Conservation (phyloP, 2,329 filamentous ascomycete genomes). For the Lizonia empirigonia region DNA sequence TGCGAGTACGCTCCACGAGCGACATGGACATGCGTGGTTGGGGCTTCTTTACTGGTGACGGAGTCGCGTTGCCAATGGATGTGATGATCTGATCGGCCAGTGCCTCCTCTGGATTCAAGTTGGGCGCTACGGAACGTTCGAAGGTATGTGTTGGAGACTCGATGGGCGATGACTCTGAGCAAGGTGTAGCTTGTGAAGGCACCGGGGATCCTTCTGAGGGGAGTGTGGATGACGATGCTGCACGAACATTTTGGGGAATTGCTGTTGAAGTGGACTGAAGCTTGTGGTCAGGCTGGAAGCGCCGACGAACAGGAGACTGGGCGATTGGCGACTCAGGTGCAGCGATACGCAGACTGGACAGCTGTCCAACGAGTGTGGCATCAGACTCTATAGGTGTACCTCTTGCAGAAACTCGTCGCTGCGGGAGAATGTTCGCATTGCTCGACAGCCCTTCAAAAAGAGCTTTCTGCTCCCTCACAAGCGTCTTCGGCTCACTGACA, state of each 20-base stretch:
- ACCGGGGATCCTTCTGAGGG: conserved; percentile 19
- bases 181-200: conserved; percentile 1
- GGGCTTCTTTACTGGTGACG: conserved; percentile 49
- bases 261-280: conserved; percentile 10
- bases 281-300: neutral
- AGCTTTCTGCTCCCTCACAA: conserved; percentile 18
- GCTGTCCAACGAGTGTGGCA: conserved; percentile 30
- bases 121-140: conserved; percentile 22
- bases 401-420: conserved; percentile 5
- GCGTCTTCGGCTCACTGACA: conserved; percentile 8
- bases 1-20: conserved; percentile 54
- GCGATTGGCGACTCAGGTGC: conserved; percentile 2
- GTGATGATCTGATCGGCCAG: conserved; percentile 50
- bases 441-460: conserved; percentile 25
- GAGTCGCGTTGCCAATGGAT: conserved; percentile 47
- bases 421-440: conserved; percentile 5
- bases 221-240: conserved; percentile 23
- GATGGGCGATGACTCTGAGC: conserved; percentile 3
- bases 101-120: conserved; percentile 33
- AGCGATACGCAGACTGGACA: conserved; percentile 24
- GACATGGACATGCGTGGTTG: conserved; percentile 50
- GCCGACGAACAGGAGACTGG: conserved; percentile 2
- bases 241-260: neutral
- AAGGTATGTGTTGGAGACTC: conserved; percentile 19
- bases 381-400: conserved; percentile 38